Evolutionary conservation across 495 filamentous ascomycete genomes (phyloP).

Genomic region (Amniculicola lignicola): DNA sequence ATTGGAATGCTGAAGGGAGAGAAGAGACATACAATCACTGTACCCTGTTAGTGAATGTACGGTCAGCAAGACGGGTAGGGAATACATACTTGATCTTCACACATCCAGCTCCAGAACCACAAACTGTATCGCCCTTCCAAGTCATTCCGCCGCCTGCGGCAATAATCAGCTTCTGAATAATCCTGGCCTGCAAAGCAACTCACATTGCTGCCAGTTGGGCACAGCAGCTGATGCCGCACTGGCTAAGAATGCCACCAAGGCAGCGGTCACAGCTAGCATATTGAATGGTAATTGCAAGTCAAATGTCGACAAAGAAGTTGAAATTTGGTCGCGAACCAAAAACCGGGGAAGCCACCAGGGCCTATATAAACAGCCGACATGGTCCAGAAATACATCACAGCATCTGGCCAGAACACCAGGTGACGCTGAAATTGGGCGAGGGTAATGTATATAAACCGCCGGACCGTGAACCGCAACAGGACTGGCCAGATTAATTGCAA

Average conservation of each 20-base stretch:
- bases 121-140: conserved; percentile 12
- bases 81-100: conserved; percentile 29
- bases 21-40: no score
- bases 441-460: conserved; percentile 27
- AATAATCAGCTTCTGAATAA: not conserved
- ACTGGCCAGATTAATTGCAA: conserved; percentile 24
- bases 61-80: no score
- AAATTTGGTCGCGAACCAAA: not conserved
- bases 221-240: conserved; percentile 15
- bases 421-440: conserved; percentile 5
- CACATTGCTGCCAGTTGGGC: conserved; percentile 27
- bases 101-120: conserved; percentile 18
- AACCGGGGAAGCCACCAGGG: not conserved
- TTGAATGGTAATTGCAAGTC: not conserved
- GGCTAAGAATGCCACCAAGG: conserved; percentile 19
- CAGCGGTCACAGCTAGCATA: conserved; percentile 16
- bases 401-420: conserved; percentile 1
- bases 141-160: conserved; percentile 22
- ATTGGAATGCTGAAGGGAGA: no score
- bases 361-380: conserved; percentile 1
- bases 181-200: not conserved
- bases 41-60: no score
- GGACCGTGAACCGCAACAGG: conserved; percentile 21
- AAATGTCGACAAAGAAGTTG: not conserved
- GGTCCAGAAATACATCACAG: not conserved